phyloP scores from a whole-genome alignment of 805 yeast species.

The Candida tallmaniae region DNA sequence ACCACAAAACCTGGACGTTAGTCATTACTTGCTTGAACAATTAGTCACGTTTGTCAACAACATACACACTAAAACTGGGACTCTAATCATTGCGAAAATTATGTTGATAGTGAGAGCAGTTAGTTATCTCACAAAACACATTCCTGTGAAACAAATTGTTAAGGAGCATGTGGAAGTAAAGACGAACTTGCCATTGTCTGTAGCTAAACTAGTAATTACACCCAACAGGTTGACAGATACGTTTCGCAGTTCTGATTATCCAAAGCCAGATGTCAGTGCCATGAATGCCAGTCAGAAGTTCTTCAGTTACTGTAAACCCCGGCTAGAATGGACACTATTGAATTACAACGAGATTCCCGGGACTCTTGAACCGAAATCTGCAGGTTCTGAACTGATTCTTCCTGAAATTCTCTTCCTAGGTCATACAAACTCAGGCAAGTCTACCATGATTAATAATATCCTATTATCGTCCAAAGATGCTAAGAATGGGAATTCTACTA shows the following conservation, averaged over 20 bases:
- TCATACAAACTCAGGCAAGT: slow-evolving; percentile 83
- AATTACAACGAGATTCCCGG: slow-evolving; percentile 56
- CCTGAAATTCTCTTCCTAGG: slow-evolving; percentile 82
- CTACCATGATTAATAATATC: slow-evolving; percentile 64
- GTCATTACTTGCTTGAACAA: too few species aligned
- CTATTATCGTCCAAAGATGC: slow-evolving; percentile 29
- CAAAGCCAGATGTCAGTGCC: slow-evolving; percentile 6
- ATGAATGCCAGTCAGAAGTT: slow-evolving; percentile 22
- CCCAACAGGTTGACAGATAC: slow-evolving; percentile 19
- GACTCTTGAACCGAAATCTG: too few species aligned
- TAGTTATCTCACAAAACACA: too few species aligned
- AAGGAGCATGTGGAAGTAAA: too few species aligned
- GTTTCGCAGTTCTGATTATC: slow-evolving; percentile 16
- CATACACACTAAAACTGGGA: too few species aligned
- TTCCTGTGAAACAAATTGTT: too few species aligned
- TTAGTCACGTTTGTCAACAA: too few species aligned
- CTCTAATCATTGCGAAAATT: too few species aligned
- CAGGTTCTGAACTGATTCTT: too few species aligned
- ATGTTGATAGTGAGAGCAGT: too few species aligned
- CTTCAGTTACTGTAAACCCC: slow-evolving; percentile 43
- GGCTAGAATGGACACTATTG: slow-evolving; percentile 58
- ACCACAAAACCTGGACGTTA: slow-evolving; percentile 26
- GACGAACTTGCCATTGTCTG: too few species aligned
- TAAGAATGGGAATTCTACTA: slow-evolving; percentile 15
- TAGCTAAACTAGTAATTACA: slow-evolving; percentile 18